Conservation (phyloP, 2,329 filamentous ascomycete species). For the Apiospora sp. region DNA sequence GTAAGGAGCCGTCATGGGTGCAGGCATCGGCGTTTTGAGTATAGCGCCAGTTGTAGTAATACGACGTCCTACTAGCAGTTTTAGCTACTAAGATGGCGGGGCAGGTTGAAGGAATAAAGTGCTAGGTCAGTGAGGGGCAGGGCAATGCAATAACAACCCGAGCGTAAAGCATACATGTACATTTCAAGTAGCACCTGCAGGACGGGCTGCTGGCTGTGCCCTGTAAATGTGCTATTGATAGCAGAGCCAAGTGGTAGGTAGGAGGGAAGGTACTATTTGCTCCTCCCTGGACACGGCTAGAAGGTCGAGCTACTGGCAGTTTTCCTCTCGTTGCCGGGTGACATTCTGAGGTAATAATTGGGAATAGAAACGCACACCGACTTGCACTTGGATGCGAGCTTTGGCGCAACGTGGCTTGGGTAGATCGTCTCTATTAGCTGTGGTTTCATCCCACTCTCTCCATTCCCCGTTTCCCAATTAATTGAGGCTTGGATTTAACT, state of each 20-base stretch:
- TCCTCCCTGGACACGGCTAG: not conserved
- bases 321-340: constrained; percentile 13
- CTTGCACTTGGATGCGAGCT: constrained; percentile 9
- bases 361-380: constrained; percentile 20
- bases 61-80: not conserved
- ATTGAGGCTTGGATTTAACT: constrained; percentile 1
- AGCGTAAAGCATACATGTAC: not conserved
- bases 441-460: constrained; percentile 11
- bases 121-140: constrained; percentile 1
- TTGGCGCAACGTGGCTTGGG: constrained; percentile 22
- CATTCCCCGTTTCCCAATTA: not conserved
- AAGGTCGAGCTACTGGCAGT: constrained; percentile 1
- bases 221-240: no score
- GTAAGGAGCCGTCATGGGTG: constrained; percentile 14
- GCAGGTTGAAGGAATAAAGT: not conserved
- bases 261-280: no score
- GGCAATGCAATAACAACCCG: constrained; percentile 10
- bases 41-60: constrained; percentile 12
- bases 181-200: no score
- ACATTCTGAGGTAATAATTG: constrained; percentile 21
- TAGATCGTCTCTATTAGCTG: constrained; percentile 18
- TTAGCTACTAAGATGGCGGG: not conserved
- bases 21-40: constrained; percentile 16
- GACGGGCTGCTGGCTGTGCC: no score
- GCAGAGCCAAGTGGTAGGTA: no score